phyloP scores from a whole-genome alignment of 75 land plant genomes.

The Gnetum montanum region DNA sequence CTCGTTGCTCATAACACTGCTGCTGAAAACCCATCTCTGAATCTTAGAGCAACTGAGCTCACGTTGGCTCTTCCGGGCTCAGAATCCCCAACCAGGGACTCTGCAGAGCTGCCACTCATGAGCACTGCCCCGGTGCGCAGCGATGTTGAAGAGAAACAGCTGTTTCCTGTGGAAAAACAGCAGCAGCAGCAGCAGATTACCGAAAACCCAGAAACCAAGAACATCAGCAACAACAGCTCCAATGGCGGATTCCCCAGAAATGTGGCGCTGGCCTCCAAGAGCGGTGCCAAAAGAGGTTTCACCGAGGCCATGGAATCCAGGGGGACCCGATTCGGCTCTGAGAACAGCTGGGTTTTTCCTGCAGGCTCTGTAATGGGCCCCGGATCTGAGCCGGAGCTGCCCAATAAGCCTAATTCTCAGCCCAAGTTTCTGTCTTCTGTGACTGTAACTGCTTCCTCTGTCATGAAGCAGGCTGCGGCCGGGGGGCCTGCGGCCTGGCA shows the following conservation, averaged over 20 bases:
- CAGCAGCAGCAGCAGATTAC: too few species aligned
- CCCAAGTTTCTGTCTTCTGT: slow-evolving; percentile 4
- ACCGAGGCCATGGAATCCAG: slow-evolving; percentile 32
- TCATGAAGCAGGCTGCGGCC: not conserved
- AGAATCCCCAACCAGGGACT: slow-evolving; percentile 37
- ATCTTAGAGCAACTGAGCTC: slow-evolving; percentile 60
- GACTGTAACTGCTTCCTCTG: not conserved
- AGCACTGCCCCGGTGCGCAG: not conserved
- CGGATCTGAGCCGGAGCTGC: slow-evolving; percentile 23
- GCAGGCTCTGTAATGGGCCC: slow-evolving; percentile 5
- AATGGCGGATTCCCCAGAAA: slow-evolving; percentile 8
- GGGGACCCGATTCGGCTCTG: slow-evolving; percentile 10
- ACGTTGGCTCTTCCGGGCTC: slow-evolving; percentile 58
- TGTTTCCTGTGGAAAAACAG: slow-evolving; percentile 9
- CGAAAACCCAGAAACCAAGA: too few species aligned
- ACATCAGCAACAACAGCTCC: not conserved
- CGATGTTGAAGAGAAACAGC: slow-evolving; percentile 9
- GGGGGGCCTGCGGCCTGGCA: slow-evolving; percentile 9
- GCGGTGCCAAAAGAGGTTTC: slow-evolving; percentile 58
- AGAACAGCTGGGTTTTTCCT: slow-evolving; percentile 32
- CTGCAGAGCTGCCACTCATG: slow-evolving; percentile 4
- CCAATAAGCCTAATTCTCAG: slow-evolving; percentile 7
- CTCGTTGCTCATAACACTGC: not conserved
- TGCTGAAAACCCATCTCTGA: slow-evolving; percentile 14
- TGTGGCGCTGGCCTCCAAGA: slow-evolving; percentile 6